Conservation (phyloP, 1,139 yeast genomes). For the Saccharomyces uvarum region DNA sequence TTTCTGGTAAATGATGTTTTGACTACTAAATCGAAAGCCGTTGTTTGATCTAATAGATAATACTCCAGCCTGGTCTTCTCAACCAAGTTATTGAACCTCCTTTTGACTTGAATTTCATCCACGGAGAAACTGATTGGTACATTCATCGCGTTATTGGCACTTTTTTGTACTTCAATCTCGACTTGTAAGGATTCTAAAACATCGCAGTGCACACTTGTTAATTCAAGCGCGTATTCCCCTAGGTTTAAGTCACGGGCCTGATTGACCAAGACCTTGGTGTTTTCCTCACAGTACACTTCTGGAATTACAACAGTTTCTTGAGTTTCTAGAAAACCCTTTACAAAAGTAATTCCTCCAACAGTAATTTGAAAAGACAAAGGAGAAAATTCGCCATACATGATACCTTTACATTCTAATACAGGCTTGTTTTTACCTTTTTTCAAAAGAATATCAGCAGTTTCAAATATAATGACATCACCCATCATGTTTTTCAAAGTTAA, state of each 20-base stretch:
- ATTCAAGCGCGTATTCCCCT: constrained; percentile 16
- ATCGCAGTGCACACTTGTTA: background rate
- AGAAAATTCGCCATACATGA: constrained; percentile 22
- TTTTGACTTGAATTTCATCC: background rate
- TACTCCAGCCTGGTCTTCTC: constrained; percentile 12
- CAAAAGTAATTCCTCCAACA: constrained; percentile 22
- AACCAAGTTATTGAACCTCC: background rate
- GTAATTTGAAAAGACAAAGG: constrained; percentile 19
- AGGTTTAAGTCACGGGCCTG: constrained; percentile 16
- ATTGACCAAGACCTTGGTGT: constrained; percentile 13
- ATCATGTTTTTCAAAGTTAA: constrained; percentile 15
- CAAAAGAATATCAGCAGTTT: constrained; percentile 7
- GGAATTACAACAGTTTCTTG: constrained; percentile 14
- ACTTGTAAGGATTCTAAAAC: background rate
- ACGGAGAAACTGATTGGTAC: background rate
- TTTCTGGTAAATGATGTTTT: constrained; percentile 8
- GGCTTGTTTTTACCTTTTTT: constrained; percentile 6
- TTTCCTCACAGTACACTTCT: constrained; percentile 12
- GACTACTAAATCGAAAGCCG: constrained; percentile 14
- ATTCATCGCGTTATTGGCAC: background rate
- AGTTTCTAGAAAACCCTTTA: constrained; percentile 15
- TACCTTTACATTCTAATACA: constrained; percentile 15
- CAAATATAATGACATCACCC: constrained; percentile 17
- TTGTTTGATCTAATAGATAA: constrained; percentile 12
- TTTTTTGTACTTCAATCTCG: background rate